A percentile compares a stretch with the other conserved stretches of the same genome.
phyloP scores from a whole-genome alignment of 495 filamentous ascomycete genomes.

The Paragyromitra xinjiangensis region DNA sequence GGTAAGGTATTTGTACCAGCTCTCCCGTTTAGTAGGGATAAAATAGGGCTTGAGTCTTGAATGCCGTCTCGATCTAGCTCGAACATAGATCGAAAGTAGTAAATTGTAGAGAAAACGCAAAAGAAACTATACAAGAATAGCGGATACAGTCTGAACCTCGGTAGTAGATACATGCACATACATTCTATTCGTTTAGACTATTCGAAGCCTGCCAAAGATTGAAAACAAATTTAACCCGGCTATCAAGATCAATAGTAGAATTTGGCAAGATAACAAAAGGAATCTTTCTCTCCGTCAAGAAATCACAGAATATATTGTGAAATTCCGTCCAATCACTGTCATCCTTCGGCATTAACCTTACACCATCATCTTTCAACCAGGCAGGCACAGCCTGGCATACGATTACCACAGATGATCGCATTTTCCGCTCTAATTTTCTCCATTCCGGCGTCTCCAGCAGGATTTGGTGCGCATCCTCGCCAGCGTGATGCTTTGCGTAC shows the following conservation, averaged over 20 bases:
- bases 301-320: constrained; percentile 46
- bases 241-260: constrained; percentile 33
- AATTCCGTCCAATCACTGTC: constrained; percentile 59
- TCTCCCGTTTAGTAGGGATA: too few relatives aligned
- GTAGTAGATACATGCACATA: neutral
- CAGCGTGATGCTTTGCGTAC: constrained; percentile 61
- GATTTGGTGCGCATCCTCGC: constrained; percentile 53
- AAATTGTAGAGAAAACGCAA: neutral
- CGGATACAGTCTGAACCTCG: neutral
- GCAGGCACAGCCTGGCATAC: constrained; percentile 61
- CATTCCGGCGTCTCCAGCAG: constrained; percentile 58
- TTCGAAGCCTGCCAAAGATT: constrained; percentile 4
- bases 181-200: neutral
- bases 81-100: neutral
- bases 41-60: neutral
- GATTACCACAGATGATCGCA: constrained; percentile 60
- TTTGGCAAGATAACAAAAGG: constrained; percentile 54
- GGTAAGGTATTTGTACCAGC: too few relatives aligned
- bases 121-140: neutral
- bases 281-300: constrained; percentile 51
- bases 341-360: constrained; percentile 63
- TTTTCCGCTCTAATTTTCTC: constrained; percentile 58
- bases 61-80: neutral
- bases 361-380: constrained; percentile 64
- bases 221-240: constrained; percentile 34